Evolutionary conservation across 805 yeast genomes (phyloP), one percentile per base, ranked within the genome.

Genomic region (Saccharomycopsis schoenii): DNA sequence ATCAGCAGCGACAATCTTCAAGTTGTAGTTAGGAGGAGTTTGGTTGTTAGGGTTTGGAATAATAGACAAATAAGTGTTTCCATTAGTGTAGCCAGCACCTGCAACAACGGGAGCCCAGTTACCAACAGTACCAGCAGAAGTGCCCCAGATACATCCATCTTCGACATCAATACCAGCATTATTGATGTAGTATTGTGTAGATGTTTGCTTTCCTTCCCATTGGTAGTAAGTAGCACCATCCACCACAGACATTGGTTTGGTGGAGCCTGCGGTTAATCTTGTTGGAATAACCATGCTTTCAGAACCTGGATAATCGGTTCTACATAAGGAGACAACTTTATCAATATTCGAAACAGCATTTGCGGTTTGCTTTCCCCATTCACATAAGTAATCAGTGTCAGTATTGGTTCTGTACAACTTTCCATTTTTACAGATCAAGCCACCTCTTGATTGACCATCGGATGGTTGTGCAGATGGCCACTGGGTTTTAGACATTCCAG

Each of bases 291-390:
- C 94, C 98, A 93, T 94, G 83, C 91, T 91, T 80, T 93, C 99
- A 66, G 97, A 86, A 77, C 99, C 99, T 70, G 99, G 99, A 83
- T 93, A 93, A 75, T 93, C 99, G 64, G 99, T 93, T 80, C 97
- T 87, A 82, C 99, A 93, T 70, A 94, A 77, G 63, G 98, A 92
- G 68, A 93, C 91, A 59, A 80, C 80, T 63, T 85, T 72, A 66
- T 73, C 71, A 62, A 89, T 75, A 68, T 88, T 78, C 68, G 84
- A 83, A 62, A 79, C 86, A 67, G 88, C 92, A 58, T 74, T 71
- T 56, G 94, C 94, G 58, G 85, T 73, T 61, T 83, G 78, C 43
- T 71, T 74, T 71, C 96, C 98, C 84, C 86, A 81, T 72, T 78
- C 83, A 79, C 91, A 85, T 68, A 85, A 76, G 74, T 78, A 75